phyloP scores from a whole-genome alignment of 495 filamentous ascomycete species.

The Trichoderma reesei region DNA sequence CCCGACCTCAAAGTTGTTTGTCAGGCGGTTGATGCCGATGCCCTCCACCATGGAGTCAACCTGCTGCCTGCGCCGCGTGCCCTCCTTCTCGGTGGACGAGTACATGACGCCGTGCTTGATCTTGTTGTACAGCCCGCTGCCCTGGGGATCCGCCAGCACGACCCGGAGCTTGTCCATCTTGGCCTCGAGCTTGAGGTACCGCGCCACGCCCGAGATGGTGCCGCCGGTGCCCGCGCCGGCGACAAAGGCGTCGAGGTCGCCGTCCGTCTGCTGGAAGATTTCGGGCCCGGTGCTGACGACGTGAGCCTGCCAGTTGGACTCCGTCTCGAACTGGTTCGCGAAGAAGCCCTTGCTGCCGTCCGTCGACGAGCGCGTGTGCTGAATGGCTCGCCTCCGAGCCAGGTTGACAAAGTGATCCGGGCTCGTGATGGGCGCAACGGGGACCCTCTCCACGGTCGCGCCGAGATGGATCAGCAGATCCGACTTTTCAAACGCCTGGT shows the following conservation, averaged over 20 bases:
- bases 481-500: slow-evolving; percentile 83
- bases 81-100: slow-evolving; percentile 74
- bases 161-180: slow-evolving; percentile 45
- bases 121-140: slow-evolving; percentile 85
- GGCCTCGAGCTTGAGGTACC: slow-evolving; percentile 60
- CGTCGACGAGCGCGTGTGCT: slow-evolving; percentile 46
- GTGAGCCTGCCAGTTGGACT: slow-evolving; percentile 80
- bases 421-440: slow-evolving; percentile 83
- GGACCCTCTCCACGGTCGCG: slow-evolving; percentile 78
- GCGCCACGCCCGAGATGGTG: slow-evolving; percentile 78
- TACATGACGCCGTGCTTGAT: slow-evolving; percentile 95
- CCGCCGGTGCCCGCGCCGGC: slow-evolving; percentile 94
- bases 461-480: slow-evolving; percentile 82
- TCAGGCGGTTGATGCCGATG: slow-evolving; percentile 87
- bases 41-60: slow-evolving; percentile 96
- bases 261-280: slow-evolving; percentile 69
- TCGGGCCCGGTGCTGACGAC: slow-evolving; percentile 78
- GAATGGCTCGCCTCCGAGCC: slow-evolving; percentile 62
- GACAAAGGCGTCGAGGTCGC: slow-evolving; percentile 77
- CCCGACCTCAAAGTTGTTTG: slow-evolving; percentile 83
- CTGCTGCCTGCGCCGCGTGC: slow-evolving; percentile 77
- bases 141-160: slow-evolving; percentile 88
- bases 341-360: slow-evolving; percentile 64
- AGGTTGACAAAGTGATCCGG: slow-evolving; percentile 91
- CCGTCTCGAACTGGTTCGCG: slow-evolving; percentile 91